Evolutionary conservation across 2,329 filamentous ascomycete genomes (phyloP).

Genomic region (Zasmidium citrigriseum): DNA sequence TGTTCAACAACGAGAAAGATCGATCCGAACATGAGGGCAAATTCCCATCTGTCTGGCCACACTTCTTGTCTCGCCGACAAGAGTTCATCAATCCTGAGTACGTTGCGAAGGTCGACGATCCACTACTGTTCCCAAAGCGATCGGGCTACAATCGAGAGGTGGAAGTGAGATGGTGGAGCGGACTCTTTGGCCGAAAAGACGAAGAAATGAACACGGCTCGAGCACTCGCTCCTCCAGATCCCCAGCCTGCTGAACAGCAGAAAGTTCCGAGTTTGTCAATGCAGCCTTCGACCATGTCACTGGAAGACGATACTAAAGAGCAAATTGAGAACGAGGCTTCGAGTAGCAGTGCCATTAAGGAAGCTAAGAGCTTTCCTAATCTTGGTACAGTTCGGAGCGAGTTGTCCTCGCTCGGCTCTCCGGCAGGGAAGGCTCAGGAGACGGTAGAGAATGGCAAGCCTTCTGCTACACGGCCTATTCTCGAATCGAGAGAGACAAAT

Average conservation of each 20-base stretch:
- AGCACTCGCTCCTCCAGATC: constrained; percentile 15
- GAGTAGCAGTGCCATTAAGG: neutral
- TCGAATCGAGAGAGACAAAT: constrained; percentile 17
- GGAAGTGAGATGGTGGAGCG: constrained; percentile 91
- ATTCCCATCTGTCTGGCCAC: constrained; percentile 91
- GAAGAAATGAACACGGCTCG: constrained; percentile 83
- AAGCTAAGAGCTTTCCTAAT: constrained; percentile 6
- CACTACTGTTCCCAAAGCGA: constrained; percentile 73
- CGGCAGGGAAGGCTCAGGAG: neutral
- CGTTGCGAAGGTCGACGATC: constrained; percentile 73
- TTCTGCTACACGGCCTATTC: constrained; percentile 9
- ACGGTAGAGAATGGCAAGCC: neutral
- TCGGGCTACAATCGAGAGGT: constrained; percentile 37
- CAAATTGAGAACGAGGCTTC: neutral
- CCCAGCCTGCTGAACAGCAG: neutral
- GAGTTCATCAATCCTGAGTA: constrained; percentile 86
- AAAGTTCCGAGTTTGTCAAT: neutral
- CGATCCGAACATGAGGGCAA: constrained; percentile 66
- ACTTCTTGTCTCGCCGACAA: constrained; percentile 77
- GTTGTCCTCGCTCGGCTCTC: constrained; percentile 4
- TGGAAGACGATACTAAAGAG: neutral
- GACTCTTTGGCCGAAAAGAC: constrained; percentile 81
- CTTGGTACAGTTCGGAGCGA: neutral
- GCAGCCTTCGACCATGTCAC: neutral
- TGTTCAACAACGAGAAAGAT: constrained; percentile 93